phyloP scores from a whole-genome alignment of 441 rosid species.

The Syzygium syzygioides region DNA sequence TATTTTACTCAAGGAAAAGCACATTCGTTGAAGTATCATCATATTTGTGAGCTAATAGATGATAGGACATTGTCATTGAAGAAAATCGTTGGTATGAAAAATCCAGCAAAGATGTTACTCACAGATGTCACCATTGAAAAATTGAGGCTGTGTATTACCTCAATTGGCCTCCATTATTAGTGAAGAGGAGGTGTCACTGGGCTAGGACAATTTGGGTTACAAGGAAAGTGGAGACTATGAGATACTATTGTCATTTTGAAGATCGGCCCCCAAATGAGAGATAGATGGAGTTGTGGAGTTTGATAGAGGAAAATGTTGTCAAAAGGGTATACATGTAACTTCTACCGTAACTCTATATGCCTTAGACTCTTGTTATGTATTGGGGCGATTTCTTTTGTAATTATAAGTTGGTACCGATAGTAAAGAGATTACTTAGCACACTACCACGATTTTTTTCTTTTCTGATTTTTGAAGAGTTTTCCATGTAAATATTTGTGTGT shows the following conservation, averaged over 20 bases:
- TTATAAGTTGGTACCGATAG: neutral
- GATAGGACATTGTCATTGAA: neutral
- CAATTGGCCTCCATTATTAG: neutral
- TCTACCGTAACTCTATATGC: neutral
- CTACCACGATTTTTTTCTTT: neutral
- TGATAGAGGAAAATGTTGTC: neutral
- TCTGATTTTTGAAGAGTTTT: neutral
- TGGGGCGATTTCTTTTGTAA: neutral
- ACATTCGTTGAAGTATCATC: too few relatives aligned
- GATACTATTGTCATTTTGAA: neutral
- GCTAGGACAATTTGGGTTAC: neutral
- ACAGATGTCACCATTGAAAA: neutral
- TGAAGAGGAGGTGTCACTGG: neutral
- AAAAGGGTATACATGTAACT: neutral
- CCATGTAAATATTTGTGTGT: neutral
- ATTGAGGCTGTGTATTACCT: neutral
- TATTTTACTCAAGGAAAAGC: neutral
- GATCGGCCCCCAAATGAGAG: neutral
- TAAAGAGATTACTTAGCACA: neutral
- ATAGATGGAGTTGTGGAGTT: neutral
- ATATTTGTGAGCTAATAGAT: neutral
- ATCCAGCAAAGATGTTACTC: neutral
- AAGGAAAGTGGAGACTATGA: neutral
- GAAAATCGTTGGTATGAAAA: neutral
- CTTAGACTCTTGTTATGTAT: neutral